These are phyloP conservation scores for Hymenoscyphus fructigenus DNA, from an alignment of 2,329 filamentous ascomycete species.

Conservation along the genomic window DNA sequence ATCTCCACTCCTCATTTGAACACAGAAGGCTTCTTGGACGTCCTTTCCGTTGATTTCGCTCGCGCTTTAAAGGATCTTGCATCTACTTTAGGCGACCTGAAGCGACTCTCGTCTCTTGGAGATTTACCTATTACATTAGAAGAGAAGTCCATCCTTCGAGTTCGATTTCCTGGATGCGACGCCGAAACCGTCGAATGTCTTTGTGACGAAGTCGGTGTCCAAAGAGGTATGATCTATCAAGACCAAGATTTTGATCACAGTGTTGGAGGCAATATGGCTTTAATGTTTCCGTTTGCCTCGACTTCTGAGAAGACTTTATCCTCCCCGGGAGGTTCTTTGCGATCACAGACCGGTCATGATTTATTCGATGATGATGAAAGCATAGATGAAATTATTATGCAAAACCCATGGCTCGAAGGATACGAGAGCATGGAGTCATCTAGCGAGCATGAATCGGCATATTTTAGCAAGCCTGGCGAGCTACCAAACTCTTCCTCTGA, in stretches of 20 bases:
- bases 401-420: slow-evolving; percentile 36
- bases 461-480: slow-evolving; percentile 30
- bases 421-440: slow-evolving; percentile 34
- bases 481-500: slow-evolving; percentile 45
- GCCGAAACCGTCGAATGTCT: slow-evolving; percentile 76
- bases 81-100: slow-evolving; percentile 76
- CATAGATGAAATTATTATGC: slow-evolving; percentile 22
- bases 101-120: slow-evolving; percentile 72
- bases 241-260: slow-evolving; percentile 70
- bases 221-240: slow-evolving; percentile 74
- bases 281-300: slow-evolving; percentile 85
- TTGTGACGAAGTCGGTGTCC: slow-evolving; percentile 83
- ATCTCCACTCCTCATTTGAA: slow-evolving; percentile 64
- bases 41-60: slow-evolving; percentile 84
- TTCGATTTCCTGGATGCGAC: slow-evolving; percentile 91
- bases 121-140: slow-evolving; percentile 80
- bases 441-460: slow-evolving; percentile 34
- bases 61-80: slow-evolving; percentile 82
- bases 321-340: slow-evolving; percentile 41
- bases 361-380: slow-evolving; percentile 25
- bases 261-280: slow-evolving; percentile 68
- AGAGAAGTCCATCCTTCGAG: slow-evolving; percentile 59
- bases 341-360: slow-evolving; percentile 42
- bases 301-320: slow-evolving; percentile 44
- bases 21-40: slow-evolving; percentile 78